Percentiles rank a stretch among this genome's conserved stretches.
Evolutionary conservation across 1,284 basidiomycete species (phyloP).

Genomic region (Ganoderma lingzhi): DNA sequence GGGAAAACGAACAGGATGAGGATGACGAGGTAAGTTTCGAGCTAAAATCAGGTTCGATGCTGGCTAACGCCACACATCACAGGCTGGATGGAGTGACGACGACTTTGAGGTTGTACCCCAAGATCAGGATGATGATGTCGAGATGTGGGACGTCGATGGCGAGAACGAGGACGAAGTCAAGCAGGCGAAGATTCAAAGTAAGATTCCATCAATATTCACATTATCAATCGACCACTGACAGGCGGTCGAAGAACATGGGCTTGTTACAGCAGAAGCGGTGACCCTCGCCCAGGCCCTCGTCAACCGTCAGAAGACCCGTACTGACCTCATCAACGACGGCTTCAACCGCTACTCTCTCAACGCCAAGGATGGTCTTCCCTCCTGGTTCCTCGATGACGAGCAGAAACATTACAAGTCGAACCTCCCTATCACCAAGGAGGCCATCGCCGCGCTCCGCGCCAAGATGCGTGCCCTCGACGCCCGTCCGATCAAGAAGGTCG

Average conservation of each 20-base stretch:
- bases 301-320: slow-evolving; percentile 91
- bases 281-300: slow-evolving; percentile 93
- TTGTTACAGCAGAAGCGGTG: slow-evolving; percentile 92
- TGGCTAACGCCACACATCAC: slow-evolving; percentile 20
- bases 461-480: slow-evolving; percentile 96
- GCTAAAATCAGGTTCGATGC: background rate
- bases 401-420: slow-evolving; percentile 93
- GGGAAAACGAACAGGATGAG: slow-evolving; percentile 6
- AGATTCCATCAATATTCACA: slow-evolving; percentile 35
- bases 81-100: slow-evolving; percentile 39
- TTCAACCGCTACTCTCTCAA: slow-evolving; percentile 95
- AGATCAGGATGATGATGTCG: slow-evolving; percentile 59
- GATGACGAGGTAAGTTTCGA: slow-evolving; percentile 24
- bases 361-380: slow-evolving; percentile 90
- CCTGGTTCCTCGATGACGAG: slow-evolving; percentile 99
- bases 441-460: slow-evolving; percentile 85
- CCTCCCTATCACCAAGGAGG: slow-evolving; percentile 97
- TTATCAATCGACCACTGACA: slow-evolving; percentile 13
- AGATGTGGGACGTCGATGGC: slow-evolving; percentile 86
- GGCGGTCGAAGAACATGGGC: slow-evolving; percentile 72
- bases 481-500: slow-evolving; percentile 98
- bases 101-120: slow-evolving; percentile 83
- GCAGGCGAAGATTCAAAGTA: slow-evolving; percentile 77
- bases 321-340: slow-evolving; percentile 92
- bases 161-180: slow-evolving; percentile 83